Base-by-base conservation (phyloP, 352 stramenopile genomes). In the Globisporangium splendens region DNA sequence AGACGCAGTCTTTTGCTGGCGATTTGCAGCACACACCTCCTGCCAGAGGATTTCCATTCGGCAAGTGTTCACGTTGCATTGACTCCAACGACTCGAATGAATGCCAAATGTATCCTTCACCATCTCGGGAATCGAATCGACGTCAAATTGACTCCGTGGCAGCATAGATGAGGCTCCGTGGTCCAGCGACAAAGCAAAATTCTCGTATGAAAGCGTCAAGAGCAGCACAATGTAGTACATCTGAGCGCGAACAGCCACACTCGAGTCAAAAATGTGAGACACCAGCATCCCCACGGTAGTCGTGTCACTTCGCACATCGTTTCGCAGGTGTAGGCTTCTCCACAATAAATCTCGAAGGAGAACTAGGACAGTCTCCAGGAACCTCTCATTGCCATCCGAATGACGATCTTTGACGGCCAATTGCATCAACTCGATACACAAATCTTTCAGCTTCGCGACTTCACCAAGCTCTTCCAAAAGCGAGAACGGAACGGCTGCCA, bases 191-290 rank as follows among this genome's bases (percentile, higher is more conserved):
- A 20, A 17, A 31, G 71, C 52, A 54, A 84, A 78, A 61, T 66
- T 74, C 18, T 91, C 81, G 11, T 44, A 17, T 1, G 71, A 72
- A 52, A 81, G 88, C 12, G 77, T 83, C 46, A 91, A 50, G 24
- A 83, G 47, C 18, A 91, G 44, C 17, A 89, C 17, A 33, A 89
- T 69, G 46, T 82, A 84, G 62, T 80, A 91, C 67, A 86, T 72
- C 33, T 79, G 65, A 38, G 75, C 66, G 15, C 80, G 80, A 56
- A 90, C 69, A 0, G 21, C 64, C 2, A 65, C 44, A 0, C 60
- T 65, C 8, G 62, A 8, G 46, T 86, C 70, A 39, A 85, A 88
- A 28, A 80, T 55, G n/a, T 75, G 66, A 15, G 72, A 56, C 13
- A 73, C 49, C 3, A 84, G 14, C 46, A 71, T 31, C 1, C 50